These are phyloP conservation scores for Candida sojae DNA, from an alignment of 1,139 yeast genomes.

Conservation along the genomic window DNA sequence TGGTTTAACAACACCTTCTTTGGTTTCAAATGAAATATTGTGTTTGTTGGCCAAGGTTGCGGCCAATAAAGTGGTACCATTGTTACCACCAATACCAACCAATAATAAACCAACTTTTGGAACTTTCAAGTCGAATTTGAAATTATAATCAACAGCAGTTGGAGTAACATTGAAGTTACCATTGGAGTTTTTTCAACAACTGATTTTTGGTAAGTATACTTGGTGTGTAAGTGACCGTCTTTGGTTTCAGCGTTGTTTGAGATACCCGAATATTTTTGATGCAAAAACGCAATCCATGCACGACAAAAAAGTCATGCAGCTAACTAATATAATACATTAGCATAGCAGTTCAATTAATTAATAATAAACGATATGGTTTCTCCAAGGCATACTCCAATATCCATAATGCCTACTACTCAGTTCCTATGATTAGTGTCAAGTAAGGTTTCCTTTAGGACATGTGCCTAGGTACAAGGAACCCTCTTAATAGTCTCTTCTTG, in stretches of 20 bases:
- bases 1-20: slow-evolving; percentile 77
- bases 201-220: slow-evolving; percentile 53
- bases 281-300: too few species aligned
- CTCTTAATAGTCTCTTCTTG: too few species aligned
- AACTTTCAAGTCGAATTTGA: slow-evolving; percentile 78
- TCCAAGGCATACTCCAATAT: too few species aligned
- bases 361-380: too few species aligned
- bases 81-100: slow-evolving; percentile 96
- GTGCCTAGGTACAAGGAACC: too few species aligned
- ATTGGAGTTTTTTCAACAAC: slow-evolving; percentile 42
- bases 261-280: too few species aligned
- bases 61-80: slow-evolving; percentile 89
- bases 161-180: slow-evolving; percentile 74
- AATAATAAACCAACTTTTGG: slow-evolving; percentile 89
- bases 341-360: too few species aligned
- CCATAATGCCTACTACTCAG: too few species aligned
- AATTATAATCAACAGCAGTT: slow-evolving; percentile 71
- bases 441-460: too few species aligned
- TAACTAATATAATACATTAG: too few species aligned
- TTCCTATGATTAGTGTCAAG: too few species aligned
- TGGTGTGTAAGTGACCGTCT: slow-evolving; percentile 63
- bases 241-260: slow-evolving; percentile 62
- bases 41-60: slow-evolving; percentile 85
- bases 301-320: too few species aligned
- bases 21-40: slow-evolving; percentile 75